These are phyloP conservation scores for Rhizopus stolonifer DNA, from an alignment of 371 early-diverging fungal species.

Conservation along the genomic window DNA sequence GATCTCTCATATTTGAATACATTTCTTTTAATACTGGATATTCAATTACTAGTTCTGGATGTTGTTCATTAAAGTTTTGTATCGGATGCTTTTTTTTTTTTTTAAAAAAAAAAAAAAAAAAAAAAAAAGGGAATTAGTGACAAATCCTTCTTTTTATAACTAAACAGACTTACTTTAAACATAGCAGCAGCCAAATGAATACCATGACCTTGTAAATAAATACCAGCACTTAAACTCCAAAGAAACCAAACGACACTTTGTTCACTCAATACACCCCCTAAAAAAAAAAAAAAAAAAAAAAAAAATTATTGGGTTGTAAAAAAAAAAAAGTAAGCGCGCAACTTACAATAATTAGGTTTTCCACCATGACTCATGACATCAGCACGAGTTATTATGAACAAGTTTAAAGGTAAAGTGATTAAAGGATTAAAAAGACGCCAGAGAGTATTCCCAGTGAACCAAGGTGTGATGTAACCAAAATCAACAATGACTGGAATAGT, in stretches of 20 bases:
- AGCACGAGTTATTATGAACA: constrained; percentile 41
- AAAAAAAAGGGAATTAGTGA: too few species aligned
- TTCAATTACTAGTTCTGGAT: constrained; percentile 34
- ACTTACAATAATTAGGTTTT: constrained; percentile 32
- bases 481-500: constrained; percentile 34
- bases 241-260: constrained; percentile 36
- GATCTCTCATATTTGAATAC: constrained; percentile 51
- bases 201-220: constrained; percentile 50
- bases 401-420: constrained; percentile 42
- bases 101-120: too few species aligned
- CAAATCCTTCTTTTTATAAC: too few species aligned
- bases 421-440: constrained; percentile 48
- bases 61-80: constrained; percentile 37
- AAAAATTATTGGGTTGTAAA: too few species aligned
- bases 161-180: constrained; percentile 52
- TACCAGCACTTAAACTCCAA: constrained; percentile 41
- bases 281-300: too few species aligned
- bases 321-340: too few species aligned
- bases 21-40: constrained; percentile 46
- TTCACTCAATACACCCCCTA: constrained; percentile 35
- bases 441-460: constrained; percentile 46
- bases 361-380: constrained; percentile 27
- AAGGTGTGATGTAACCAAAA: constrained; percentile 30
- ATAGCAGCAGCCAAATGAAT: constrained; percentile 45
- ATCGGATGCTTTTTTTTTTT: constrained; percentile 54